These are phyloP conservation scores for Akanthomyces uredinophilus DNA, from an alignment of 2,329 filamentous ascomycete species.

Conservation along the genomic window DNA sequence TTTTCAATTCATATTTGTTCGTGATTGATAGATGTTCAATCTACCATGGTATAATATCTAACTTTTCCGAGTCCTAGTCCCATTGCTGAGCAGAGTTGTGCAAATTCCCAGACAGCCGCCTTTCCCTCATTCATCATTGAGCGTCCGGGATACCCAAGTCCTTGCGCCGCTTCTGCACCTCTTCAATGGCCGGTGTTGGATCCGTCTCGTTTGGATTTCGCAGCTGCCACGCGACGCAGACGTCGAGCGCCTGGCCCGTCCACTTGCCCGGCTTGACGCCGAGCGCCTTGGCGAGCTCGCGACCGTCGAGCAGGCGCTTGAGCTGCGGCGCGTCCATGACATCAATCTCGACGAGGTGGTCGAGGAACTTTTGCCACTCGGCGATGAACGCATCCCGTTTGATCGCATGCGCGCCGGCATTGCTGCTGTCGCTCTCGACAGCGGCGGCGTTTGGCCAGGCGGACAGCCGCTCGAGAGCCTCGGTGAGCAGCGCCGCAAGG, in stretches of 20 bases:
- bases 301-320: conserved; percentile 68
- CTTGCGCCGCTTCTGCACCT: conserved; percentile 45
- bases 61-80: neutral
- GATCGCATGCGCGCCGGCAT: conserved; percentile 18
- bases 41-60: conserved; percentile 4
- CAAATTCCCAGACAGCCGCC: neutral
- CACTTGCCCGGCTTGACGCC: conserved; percentile 72
- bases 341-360: conserved; percentile 49
- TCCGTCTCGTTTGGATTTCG: conserved; percentile 66
- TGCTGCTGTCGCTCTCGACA: neutral
- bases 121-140: neutral
- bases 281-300: conserved; percentile 62
- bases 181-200: conserved; percentile 51
- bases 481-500: conserved; percentile 61
- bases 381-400: conserved; percentile 42
- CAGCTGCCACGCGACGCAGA: conserved; percentile 85
- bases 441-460: conserved; percentile 24
- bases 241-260: conserved; percentile 73
- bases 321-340: conserved; percentile 53
- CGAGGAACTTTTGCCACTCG: conserved; percentile 51
- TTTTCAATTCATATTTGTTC: neutral
- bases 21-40: neutral
- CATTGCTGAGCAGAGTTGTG: neutral
- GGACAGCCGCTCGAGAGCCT: conserved; percentile 43
- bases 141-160: conserved; percentile 44